Conservation (phyloP, 352 stramenopile genomes). For the Globisporangium okanoganense region DNA sequence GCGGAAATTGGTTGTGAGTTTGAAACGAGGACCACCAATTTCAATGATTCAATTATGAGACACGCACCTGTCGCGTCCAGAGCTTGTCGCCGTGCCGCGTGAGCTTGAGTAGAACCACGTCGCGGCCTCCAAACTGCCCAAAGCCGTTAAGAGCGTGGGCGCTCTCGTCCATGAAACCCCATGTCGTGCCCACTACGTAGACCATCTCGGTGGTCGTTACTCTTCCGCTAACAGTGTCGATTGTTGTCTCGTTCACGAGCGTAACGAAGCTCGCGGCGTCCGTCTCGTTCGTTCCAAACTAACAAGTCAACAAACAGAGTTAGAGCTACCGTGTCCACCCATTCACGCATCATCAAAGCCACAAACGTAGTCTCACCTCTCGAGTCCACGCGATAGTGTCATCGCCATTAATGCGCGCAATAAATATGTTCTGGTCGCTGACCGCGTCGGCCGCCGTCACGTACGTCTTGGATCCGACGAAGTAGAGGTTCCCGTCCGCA, state of each 20-base stretch:
- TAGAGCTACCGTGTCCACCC: background rate
- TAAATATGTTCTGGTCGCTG: constrained; percentile 47
- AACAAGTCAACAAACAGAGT: constrained; percentile 6
- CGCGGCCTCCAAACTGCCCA: constrained; percentile 58
- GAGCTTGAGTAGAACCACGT: constrained; percentile 66
- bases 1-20: background rate
- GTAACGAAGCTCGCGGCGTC: constrained; percentile 53
- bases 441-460: constrained; percentile 13
- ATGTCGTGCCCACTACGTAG: constrained; percentile 65
- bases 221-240: constrained; percentile 5
- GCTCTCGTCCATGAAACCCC: constrained; percentile 67
- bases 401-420: constrained; percentile 40
- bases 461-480: constrained; percentile 47
- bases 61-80: constrained; percentile 56
- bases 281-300: constrained; percentile 51
- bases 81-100: constrained; percentile 43
- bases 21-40: background rate
- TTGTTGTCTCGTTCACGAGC: constrained; percentile 43
- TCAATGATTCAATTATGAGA: background rate
- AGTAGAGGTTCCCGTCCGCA: constrained; percentile 46
- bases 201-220: constrained; percentile 23
- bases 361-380: constrained; percentile 27
- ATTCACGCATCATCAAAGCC: background rate
- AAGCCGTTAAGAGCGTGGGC: constrained; percentile 68
- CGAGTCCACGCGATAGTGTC: constrained; percentile 45